Evolutionary conservation across 129 eudicot species (phyloP), one percentile per base, ranked within the genome.

Genomic region (Pittosporum tobira): DNA sequence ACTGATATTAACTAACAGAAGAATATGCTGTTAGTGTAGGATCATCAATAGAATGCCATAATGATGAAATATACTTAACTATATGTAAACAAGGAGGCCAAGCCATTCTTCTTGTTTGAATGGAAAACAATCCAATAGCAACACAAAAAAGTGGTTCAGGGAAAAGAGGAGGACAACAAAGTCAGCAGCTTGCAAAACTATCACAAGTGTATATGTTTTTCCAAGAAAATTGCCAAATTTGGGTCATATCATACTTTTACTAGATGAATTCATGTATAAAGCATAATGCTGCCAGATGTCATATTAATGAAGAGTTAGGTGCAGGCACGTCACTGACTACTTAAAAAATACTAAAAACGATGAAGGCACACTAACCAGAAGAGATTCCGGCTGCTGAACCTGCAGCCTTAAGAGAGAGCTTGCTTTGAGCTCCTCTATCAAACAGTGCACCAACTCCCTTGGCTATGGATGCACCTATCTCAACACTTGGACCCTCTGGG

Each of bases 401-500:
- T 8, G 97, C 93, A 57, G 97, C 97, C 72, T 64, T 80, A 51
- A 90, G 89, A 48, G 95, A 77, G 10, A 81, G 71, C 79, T 75
- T 75, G 69, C 81, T 82, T 49, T 68, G 72, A 66, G 80, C 74
- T 28, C 77, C 64, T 67, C 48, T 84, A 55, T 77, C 88, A n/a
- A 79, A 65, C 40, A 84, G 24, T 14, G 59, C 9, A 66, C 81
- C 88, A 27, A 89, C 72, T 29, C 81, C 88, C 57, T 77, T 79
- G 57, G 88, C 97, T 18, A 90, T 64, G 53, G 97, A 85, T 50
- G 82, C 73, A 68, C 97, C 97, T 49, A 90, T 90, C 70, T 90
- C 97, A 26, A 90, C 97, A 73, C 97, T 85, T 43, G 97, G 97
- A 48, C 97, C 97, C 82, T 90, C 97, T 20, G 95, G 97, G 16